Base-by-base conservation (phyloP, 352 stramenopile species). In the Pythium utonaiense region DNA sequence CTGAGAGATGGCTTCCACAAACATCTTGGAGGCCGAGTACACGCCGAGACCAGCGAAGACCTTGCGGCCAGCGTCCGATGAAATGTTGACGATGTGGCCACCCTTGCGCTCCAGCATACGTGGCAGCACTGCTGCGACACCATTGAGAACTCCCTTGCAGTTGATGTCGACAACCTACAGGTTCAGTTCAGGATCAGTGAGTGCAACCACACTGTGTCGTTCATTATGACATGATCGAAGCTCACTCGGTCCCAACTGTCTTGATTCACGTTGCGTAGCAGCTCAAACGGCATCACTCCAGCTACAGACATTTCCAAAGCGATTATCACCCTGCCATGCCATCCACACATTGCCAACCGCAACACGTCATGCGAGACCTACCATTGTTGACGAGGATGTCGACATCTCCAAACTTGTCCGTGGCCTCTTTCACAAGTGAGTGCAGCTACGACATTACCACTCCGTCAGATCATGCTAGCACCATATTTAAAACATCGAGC, bases 271-370 rank as follows among this genome's bases (percentile, higher is more conserved):
- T 96, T 95, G 67, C 93, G 83, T 70, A 98, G 78, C 42, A 93
- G 70, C 28, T 94, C 93, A 62, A 96, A 97, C 41, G 93, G 93
- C 93, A 98, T 98, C 48, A 97, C 86, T 16, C 92, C 92, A 50
- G 92, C 89, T 88, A 24, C 6, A 63, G 3, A 61, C 12, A 33
- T 19, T 12, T 31, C 28, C 30, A 55, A n/a, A n/a, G n/a, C n/a
- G n/a, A n/a, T n/a, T n/a, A n/a, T n/a, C n/a, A n/a, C n/a, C n/a
- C n/a, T n/a, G n/a, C n/a, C n/a, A n/a, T n/a, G n/a, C n/a, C n/a
- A n/a, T n/a, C n/a, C n/a, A n/a, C n/a, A n/a, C n/a, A n/a, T n/a
- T n/a, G n/a, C n/a, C n/a, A n/a, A n/a, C n/a, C n/a, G n/a, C n/a
- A n/a, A n/a, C n/a, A n/a, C n/a, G n/a, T n/a, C n/a, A n/a, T n/a